Evolutionary conservation across 2,329 filamentous ascomycete species (phyloP), one percentile per base, ranked within the genome.

Genomic region (Cladosporium oxysporum): DNA sequence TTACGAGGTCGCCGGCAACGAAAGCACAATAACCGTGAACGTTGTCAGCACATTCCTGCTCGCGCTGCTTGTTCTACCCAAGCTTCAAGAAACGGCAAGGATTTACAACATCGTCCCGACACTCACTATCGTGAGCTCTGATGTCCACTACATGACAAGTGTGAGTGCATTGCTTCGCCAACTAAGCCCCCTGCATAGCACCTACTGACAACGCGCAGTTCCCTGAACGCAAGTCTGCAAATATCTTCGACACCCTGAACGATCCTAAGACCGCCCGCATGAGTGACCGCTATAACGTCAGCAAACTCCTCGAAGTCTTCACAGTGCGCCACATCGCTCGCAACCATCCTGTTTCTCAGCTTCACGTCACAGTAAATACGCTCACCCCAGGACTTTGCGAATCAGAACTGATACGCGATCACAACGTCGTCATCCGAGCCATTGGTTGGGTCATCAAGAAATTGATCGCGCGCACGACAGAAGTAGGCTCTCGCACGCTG

Each of bases 371-470:
- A 1, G 69, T 87, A 65, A 87, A 85, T 70, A 77, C 78, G 67
- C 67, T 84, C 23, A 85, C 84, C 65, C 85, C 85, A 0, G 85
- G 85, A 1, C 76, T 83, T 33, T 87, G 85, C 71, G 77, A 84
- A 49, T 82, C 82, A 0, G 71, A 80, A 28, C 75, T 87, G 1
- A 70, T 69, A 6, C 77, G 84, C 1, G 79, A 84, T 0, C 63
- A 41, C 18, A 68, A 58, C 18, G 29, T 49, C 26, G 65, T 31
- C 55, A 62, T 63, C 33, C n/a, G 53, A 8, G 37, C 58, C 26
- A 21, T 67, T 12, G 44, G 23, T 28, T 57, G 71, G 47, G 10
- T 71, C 6, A 68, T 72, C 65, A 66, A 67, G 47, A 66, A 72
- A 31, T 29, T 76, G 35, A 66, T 77, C 16, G 77, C 76, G 11